These are phyloP conservation scores for Barnettozyma pratensis DNA, from an alignment of 805 yeast genomes.

Conservation along the genomic window DNA sequence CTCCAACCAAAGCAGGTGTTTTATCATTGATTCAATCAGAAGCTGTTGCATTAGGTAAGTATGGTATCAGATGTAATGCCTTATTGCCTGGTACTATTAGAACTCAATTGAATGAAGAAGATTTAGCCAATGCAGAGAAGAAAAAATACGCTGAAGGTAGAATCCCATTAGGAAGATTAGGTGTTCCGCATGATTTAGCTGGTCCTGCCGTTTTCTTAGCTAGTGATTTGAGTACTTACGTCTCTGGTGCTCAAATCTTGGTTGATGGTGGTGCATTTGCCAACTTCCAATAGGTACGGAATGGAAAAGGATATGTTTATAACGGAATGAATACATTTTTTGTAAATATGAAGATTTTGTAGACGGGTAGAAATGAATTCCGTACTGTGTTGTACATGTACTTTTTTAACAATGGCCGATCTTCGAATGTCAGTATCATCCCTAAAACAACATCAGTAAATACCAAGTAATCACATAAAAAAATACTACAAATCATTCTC, in stretches of 20 bases:
- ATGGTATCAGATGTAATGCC: conserved; percentile 41
- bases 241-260: conserved; percentile 38
- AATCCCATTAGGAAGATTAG: conserved; percentile 36
- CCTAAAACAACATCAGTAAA: no score
- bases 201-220: conserved; percentile 40
- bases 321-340: no score
- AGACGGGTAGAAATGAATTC: no score
- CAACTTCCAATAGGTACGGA: conserved; percentile 32
- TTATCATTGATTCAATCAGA: conserved; percentile 38
- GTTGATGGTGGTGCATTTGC: conserved; percentile 45
- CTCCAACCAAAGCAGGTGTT: conserved; percentile 46
- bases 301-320: background rate
- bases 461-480: no score
- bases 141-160: conserved; percentile 34
- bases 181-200: conserved; percentile 33
- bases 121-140: conserved; percentile 32
- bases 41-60: conserved; percentile 39
- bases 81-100: conserved; percentile 41
- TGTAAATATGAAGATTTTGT: no score
- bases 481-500: no score
- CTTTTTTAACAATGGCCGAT: no score
- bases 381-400: no score
- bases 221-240: conserved; percentile 31
- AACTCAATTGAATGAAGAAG: conserved; percentile 39
- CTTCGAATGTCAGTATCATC: no score